Conservation (phyloP, 176 grass and related monocot genomes). For the Urochloa ruziziensis region DNA sequence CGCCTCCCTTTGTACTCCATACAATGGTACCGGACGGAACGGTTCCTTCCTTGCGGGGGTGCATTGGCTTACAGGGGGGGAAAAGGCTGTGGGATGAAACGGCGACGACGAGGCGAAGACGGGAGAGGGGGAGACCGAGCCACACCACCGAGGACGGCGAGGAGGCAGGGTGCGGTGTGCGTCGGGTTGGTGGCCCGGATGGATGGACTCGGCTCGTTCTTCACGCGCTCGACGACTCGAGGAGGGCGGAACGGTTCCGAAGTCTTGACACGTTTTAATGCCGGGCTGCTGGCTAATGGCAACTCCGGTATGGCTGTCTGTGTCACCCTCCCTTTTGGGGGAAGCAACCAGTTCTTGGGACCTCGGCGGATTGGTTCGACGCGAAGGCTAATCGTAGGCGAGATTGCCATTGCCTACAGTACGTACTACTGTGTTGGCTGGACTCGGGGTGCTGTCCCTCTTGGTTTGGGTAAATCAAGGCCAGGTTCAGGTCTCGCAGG, state of each 20-base stretch:
- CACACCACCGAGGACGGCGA: background rate
- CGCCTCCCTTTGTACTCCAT: background rate
- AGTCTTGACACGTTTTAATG: background rate
- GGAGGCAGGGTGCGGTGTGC: background rate
- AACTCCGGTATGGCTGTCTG: background rate
- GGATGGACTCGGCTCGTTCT: conserved; percentile 35
- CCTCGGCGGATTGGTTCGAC: too few species aligned
- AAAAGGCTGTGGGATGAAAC: too few species aligned
- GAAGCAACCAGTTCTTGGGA: background rate
- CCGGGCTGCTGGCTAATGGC: background rate
- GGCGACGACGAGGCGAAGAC: too few species aligned
- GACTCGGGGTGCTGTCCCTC: too few species aligned
- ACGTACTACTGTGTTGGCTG: too few species aligned
- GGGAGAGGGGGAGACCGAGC: background rate
- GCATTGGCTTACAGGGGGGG: background rate
- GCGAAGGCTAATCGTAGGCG: too few species aligned
- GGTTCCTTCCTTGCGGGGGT: background rate
- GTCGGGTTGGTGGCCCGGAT: background rate
- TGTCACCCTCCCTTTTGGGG: background rate
- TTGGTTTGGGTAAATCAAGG: too few species aligned
- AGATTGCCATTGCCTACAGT: too few species aligned
- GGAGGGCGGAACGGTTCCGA: background rate
- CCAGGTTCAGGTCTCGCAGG: too few species aligned
- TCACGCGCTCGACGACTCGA: background rate
- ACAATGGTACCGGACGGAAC: too few species aligned